phyloP scores from a whole-genome alignment of 2,329 filamentous ascomycete species.

The Colletotrichum horii region DNA sequence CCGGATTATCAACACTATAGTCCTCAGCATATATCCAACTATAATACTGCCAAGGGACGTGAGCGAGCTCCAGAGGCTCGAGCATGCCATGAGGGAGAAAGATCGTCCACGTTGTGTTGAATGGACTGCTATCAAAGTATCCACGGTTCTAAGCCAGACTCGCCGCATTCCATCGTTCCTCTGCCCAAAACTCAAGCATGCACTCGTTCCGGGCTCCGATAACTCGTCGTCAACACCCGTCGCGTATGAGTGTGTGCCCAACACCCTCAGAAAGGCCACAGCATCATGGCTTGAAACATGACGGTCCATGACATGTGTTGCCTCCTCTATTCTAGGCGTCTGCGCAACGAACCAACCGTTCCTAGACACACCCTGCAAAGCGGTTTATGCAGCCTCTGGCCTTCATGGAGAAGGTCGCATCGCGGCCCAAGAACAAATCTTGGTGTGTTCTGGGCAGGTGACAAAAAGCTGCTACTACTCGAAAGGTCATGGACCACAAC shows the following conservation, averaged over 20 bases:
- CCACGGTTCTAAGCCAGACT: too few relatives aligned
- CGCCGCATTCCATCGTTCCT: too few relatives aligned
- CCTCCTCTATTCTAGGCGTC: not conserved
- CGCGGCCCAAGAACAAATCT: not conserved
- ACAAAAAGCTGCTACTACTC: not conserved
- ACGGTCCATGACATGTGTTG: not conserved
- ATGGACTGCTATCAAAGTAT: too few relatives aligned
- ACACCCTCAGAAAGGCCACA: fast-evolving
- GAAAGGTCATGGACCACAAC: not conserved
- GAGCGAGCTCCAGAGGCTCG: too few relatives aligned
- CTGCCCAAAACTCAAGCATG: not conserved
- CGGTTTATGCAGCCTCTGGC: not conserved
- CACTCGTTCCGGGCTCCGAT: not conserved
- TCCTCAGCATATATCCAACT: too few relatives aligned
- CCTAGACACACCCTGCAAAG: not conserved
- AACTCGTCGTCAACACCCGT: not conserved
- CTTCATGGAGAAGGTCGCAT: not conserved
- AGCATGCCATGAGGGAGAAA: too few relatives aligned
- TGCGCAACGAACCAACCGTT: not conserved
- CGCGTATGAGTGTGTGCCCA: not conserved
- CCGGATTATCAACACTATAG: too few relatives aligned
- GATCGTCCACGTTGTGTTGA: too few relatives aligned
- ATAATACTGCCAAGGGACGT: too few relatives aligned
- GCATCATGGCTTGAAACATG: fast-evolving
- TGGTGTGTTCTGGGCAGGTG: not conserved